Evolutionary conservation across 2,329 filamentous ascomycete species (phyloP), one percentile per base, ranked within the genome.

Genomic region (Delphinella strobiligena): DNA sequence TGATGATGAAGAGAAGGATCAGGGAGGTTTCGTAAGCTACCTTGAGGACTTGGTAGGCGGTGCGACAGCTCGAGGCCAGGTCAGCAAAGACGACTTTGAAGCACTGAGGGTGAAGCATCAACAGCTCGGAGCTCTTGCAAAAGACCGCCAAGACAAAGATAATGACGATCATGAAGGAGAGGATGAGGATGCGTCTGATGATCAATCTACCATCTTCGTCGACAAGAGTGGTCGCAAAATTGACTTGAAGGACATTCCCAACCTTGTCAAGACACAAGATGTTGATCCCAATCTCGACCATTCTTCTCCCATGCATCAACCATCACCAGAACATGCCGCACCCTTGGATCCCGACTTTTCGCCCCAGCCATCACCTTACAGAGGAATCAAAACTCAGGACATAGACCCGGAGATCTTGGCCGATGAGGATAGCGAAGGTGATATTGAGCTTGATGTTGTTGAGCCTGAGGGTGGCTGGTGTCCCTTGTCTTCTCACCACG

Each of bases 1-100:
- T 39, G 55, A 59, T 34, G 54, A 56, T 14, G 47, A 53, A 11
- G 43, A 45, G 8, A 37, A 54, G 8, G 53, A 58, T 35, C 52
- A 54, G 39, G 45, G 33, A 7, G 41, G 49, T 8, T 58, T 47
- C 32, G 44, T 48, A 2, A 33, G 39, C 9, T 54, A 49, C 34
- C 38, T 60, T 18, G 45, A 54, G 35, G 38, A 27, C 9, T 40
- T 39, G 11, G 17, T 39, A 5, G 34, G 37, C n/a, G 38, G 24
- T 19, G 19, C 18, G 24, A 17, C 37, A 32, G 27, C 37, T 10
- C 30, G 16, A 11, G 5, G 24, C 19, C 17, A 35, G 3, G 29
- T 14, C 12, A 38, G 36, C 19, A 30, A 40, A 31, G 35, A 41
- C 4, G 35, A 39, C 14, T 11, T 36, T 7, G 19, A 37, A 11